Percentiles rank a stretch among this genome's conserved stretches.
Evolutionary conservation across 345 rosid genomes (phyloP).

Genomic region (Clarkia xantiana): DNA sequence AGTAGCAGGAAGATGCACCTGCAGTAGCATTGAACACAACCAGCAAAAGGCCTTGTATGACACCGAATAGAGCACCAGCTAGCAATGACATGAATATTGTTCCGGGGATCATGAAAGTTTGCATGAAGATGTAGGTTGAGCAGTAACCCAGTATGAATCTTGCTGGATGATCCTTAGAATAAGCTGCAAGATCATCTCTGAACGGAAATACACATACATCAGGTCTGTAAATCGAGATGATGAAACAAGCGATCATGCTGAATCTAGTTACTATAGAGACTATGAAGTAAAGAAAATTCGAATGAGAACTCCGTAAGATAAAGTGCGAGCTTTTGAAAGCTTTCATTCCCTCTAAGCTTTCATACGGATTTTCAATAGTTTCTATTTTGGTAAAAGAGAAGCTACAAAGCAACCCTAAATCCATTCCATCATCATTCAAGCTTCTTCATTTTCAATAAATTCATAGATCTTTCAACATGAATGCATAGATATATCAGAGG

Average conservation of each 20-base stretch:
- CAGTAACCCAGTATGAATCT: constrained; percentile 84
- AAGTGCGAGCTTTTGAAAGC: too few species aligned
- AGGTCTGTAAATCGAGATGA: not conserved
- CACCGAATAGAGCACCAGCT: constrained; percentile 95
- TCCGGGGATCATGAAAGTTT: constrained; percentile 98
- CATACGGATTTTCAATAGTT: too few species aligned
- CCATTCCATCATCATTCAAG: too few species aligned
- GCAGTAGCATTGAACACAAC: constrained; percentile 89
- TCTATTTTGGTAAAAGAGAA: too few species aligned
- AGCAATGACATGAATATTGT: constrained; percentile 94
- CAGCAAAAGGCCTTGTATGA: constrained; percentile 59
- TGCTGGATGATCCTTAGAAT: constrained; percentile 67
- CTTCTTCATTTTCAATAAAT: not conserved
- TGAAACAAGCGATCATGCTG: not conserved
- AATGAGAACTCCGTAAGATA: too few species aligned
- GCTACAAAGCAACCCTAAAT: too few species aligned
- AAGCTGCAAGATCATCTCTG: constrained; percentile 76
- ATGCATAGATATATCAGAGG: not conserved
- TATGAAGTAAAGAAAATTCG: too few species aligned
- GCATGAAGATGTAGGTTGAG: constrained; percentile 94
- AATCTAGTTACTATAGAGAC: not conserved
- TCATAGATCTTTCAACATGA: not conserved
- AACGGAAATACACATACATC: constrained; percentile 6
- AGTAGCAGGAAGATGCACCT: constrained; percentile 90
- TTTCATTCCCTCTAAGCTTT: too few species aligned